Conservation (phyloP, 306 rosid genomes). For the Castanea sativa region DNA sequence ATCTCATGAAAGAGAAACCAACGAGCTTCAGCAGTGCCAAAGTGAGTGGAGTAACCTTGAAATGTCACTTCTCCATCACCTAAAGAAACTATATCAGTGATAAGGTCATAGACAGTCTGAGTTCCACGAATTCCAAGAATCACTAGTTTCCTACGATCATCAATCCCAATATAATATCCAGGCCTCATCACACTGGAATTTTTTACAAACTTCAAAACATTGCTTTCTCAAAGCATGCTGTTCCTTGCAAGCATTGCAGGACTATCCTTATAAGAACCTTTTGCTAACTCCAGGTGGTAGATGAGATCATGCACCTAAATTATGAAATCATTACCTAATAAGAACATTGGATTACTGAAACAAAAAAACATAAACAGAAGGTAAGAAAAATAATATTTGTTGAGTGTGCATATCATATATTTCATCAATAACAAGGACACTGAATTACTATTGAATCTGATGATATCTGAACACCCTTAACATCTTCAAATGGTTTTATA, state of each 20-base stretch:
- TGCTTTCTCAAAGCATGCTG: constrained; percentile 90
- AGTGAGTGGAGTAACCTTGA: constrained; percentile 90
- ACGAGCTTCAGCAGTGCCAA: constrained; percentile 81
- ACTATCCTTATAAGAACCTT: constrained; percentile 67
- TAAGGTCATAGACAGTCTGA: constrained; percentile 81
- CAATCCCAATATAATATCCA: constrained; percentile 82
- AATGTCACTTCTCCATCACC: constrained; percentile 68
- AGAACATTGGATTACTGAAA: constrained; percentile 19
- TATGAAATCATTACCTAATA: constrained; percentile 27
- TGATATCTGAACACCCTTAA: constrained; percentile 63
- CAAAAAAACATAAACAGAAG: constrained; percentile 14
- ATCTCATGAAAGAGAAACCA: constrained; percentile 89
- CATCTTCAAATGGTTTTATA: constrained; percentile 52
- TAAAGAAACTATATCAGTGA: constrained; percentile 77
- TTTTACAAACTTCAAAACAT: constrained; percentile 70
- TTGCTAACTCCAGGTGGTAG: constrained; percentile 79
- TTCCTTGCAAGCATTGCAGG: constrained; percentile 57
- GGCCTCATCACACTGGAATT: constrained; percentile 86
- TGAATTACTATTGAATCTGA: constrained; percentile 68
- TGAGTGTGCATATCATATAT: constrained; percentile 8
- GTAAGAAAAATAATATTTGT: constrained; percentile 2
- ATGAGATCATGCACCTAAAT: constrained; percentile 86
- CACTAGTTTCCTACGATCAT: constrained; percentile 70
- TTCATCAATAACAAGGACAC: constrained; percentile 23
- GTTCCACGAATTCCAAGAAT: constrained; percentile 87